Evolutionary conservation across 441 rosid genomes (phyloP).

Genomic region (Populus hybrid): DNA sequence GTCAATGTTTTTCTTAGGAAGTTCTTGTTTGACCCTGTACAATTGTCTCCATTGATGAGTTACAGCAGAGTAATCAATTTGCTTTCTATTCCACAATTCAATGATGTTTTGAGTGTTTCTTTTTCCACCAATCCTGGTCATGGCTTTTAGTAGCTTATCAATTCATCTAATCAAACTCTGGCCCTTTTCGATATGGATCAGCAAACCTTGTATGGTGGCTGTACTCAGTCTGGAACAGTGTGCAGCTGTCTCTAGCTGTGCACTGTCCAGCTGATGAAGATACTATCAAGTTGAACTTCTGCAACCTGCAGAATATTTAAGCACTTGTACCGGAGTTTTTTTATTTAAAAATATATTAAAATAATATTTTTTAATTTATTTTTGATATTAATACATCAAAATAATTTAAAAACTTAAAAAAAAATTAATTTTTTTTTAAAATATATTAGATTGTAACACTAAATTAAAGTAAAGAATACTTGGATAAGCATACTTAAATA

Average conservation of each 20-base stretch:
- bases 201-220: neutral
- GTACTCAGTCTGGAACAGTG: neutral
- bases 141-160: neutral
- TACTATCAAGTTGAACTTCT: neutral
- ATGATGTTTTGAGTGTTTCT: neutral
- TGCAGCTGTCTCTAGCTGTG: neutral
- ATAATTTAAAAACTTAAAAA: too few relatives aligned
- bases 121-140: neutral
- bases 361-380: too few relatives aligned
- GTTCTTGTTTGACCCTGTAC: slow-evolving; percentile 3
- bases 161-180: neutral
- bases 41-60: slow-evolving; percentile 4
- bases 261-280: neutral
- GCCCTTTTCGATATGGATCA: neutral
- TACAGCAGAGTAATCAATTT: slow-evolving; percentile 4
- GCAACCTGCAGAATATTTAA: neutral
- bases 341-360: too few relatives aligned
- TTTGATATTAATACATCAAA: too few relatives aligned
- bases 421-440: too few relatives aligned
- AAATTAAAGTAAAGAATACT: too few relatives aligned
- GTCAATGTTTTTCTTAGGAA: neutral
- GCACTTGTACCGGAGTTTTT: neutral
- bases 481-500: too few relatives aligned
- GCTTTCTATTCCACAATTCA: neutral
- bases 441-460: too few relatives aligned